These are phyloP conservation scores for Melaleuca quinquenervia DNA, from an alignment of 345 rosid species.

Conservation along the genomic window DNA sequence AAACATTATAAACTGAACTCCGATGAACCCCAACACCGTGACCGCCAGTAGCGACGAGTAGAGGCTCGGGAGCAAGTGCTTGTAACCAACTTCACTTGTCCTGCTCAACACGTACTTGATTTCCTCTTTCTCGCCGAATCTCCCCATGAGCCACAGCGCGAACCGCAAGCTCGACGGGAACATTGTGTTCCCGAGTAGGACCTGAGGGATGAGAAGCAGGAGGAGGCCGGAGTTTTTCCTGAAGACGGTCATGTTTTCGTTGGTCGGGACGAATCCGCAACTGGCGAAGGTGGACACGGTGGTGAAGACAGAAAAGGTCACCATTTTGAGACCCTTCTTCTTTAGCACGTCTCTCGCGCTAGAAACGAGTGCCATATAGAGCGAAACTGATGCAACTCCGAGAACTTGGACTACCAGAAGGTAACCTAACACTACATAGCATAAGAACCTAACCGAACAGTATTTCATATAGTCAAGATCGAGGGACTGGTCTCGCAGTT, in stretches of 20 bases:
- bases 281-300: constrained; percentile 40
- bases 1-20: constrained; percentile 23
- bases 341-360: constrained; percentile 24
- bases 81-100: constrained; percentile 19
- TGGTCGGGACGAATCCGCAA: constrained; percentile 64
- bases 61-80: constrained; percentile 24
- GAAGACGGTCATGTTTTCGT: constrained; percentile 63
- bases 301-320: constrained; percentile 47
- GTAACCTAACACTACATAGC: constrained; percentile 33
- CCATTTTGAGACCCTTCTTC: constrained; percentile 15
- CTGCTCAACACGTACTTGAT: constrained; percentile 26
- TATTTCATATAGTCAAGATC: not conserved
- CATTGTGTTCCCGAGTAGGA: constrained; percentile 47
- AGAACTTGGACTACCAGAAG: constrained; percentile 15
- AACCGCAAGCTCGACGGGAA: constrained; percentile 33
- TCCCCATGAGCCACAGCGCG: constrained; percentile 23
- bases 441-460: constrained; percentile 11
- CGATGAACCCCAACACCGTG: constrained; percentile 33
- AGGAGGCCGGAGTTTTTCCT: constrained; percentile 41
- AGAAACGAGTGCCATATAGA: constrained; percentile 19
- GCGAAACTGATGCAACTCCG: constrained; percentile 23
- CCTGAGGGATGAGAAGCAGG: constrained; percentile 37
- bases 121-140: constrained; percentile 18
- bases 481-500: not conserved
- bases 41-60: constrained; percentile 13